Conservation (phyloP, 805 yeast species). For the Candida ipomoeae region DNA sequence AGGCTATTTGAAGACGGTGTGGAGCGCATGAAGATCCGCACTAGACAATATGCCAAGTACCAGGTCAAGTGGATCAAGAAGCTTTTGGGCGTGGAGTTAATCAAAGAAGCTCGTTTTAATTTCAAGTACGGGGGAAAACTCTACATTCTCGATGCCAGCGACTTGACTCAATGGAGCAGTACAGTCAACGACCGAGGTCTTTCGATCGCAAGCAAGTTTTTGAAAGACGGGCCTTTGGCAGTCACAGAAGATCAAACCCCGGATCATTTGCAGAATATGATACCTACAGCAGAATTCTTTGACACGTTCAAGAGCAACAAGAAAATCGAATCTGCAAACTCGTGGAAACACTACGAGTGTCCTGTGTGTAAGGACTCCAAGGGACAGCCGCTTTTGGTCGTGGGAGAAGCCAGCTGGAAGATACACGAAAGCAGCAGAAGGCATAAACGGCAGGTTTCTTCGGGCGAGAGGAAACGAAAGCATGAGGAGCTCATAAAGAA, state of each 20-base stretch:
- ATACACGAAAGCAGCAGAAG: slow-evolving; percentile 64
- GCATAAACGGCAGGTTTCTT: slow-evolving; percentile 53
- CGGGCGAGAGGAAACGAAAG: slow-evolving; percentile 48
- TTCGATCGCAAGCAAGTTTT: slow-evolving; percentile 39
- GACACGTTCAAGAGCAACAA: slow-evolving; percentile 35
- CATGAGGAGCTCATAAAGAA: slow-evolving; percentile 42
- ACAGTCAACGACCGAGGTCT: slow-evolving; percentile 56
- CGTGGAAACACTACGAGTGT: slow-evolving; percentile 72
- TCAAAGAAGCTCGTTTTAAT: slow-evolving; percentile 41
- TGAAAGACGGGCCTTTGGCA: slow-evolving; percentile 24
- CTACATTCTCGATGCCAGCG: slow-evolving; percentile 73
- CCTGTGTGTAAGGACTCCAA: slow-evolving; percentile 55
- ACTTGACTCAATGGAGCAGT: slow-evolving; percentile 56
- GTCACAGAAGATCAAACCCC: slow-evolving; percentile 30
- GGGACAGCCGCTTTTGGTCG: slow-evolving; percentile 54
- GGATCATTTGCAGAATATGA: slow-evolving; percentile 18
- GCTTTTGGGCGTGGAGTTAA: slow-evolving; percentile 57
- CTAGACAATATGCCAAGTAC: slow-evolving; percentile 80
- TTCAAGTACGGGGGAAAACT: slow-evolving; percentile 60
- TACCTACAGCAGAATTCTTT: slow-evolving; percentile 24
- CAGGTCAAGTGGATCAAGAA: slow-evolving; percentile 91
- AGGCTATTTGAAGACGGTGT: slow-evolving; percentile 43
- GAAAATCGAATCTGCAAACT: slow-evolving; percentile 25
- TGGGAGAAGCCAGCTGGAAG: slow-evolving; percentile 71
- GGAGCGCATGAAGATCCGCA: slow-evolving; percentile 75